Percentiles rank a stretch among this genome's conserved stretches.
These are phyloP conservation scores for Petrea volubilis DNA, from an alignment of 257 asterid species.

Conservation along the genomic window DNA sequence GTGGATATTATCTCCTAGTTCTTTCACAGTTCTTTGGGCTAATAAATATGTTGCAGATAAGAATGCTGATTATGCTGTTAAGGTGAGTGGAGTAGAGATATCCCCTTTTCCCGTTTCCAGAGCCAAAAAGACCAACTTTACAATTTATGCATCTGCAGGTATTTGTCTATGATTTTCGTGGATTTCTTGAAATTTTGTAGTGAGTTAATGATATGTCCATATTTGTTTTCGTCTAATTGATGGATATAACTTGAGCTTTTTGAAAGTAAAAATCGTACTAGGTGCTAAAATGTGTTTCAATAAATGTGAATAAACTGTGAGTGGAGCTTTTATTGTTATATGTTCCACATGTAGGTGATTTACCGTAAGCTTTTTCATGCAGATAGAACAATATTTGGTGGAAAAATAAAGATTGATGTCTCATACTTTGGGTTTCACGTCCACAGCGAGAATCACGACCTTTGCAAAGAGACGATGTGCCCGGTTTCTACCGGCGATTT, in stretches of 20 bases:
- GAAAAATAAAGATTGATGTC: conserved; percentile 35
- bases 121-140: conserved; percentile 35
- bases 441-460: conserved; percentile 37
- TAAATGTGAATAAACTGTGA: neutral
- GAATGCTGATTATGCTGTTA: conserved; percentile 36
- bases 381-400: conserved; percentile 35
- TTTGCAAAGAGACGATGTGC: conserved; percentile 34
- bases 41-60: conserved; percentile 22
- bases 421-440: conserved; percentile 35
- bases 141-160: conserved; percentile 38
- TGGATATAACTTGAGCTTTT: too few relatives aligned
- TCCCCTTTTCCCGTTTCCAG: conserved; percentile 42
- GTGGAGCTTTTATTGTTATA: neutral
- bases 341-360: neutral
- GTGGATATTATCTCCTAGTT: neutral
- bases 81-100: conserved; percentile 44
- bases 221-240: neutral
- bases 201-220: neutral
- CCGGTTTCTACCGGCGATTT: conserved; percentile 40
- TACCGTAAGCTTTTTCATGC: conserved; percentile 3
- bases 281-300: neutral
- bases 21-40: neutral
- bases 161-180: neutral
- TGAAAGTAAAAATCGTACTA: neutral
- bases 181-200: neutral